Percentiles rank a stretch among this genome's conserved stretches.
Conservation (phyloP, 257 asterid genomes). For the Lithospermum erythrorhizon region DNA sequence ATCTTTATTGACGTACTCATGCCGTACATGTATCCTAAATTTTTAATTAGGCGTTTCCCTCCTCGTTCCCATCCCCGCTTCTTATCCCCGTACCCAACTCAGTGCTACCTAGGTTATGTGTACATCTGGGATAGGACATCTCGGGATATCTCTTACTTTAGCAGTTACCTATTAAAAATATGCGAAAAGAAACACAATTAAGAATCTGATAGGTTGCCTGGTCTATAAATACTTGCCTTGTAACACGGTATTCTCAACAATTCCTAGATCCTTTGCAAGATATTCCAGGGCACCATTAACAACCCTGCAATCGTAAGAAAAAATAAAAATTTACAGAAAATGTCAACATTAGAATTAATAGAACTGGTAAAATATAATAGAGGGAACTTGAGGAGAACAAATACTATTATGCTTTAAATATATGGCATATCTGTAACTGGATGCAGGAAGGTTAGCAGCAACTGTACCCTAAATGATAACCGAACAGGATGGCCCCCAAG, state of each 20-base stretch:
- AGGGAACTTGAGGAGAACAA: background rate
- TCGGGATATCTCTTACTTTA: too few species aligned
- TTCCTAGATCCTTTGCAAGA: slow-evolving; percentile 83
- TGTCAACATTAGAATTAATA: background rate
- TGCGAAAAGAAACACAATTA: slow-evolving; percentile 1
- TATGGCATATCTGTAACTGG: too few species aligned
- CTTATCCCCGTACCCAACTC: too few species aligned
- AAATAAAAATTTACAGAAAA: background rate
- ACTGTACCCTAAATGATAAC: slow-evolving; percentile 91
- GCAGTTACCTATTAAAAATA: background rate
- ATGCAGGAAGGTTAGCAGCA: background rate
- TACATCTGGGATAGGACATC: too few species aligned
- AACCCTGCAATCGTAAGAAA: slow-evolving; percentile 46
- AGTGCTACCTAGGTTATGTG: too few species aligned
- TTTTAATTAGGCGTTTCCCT: too few species aligned
- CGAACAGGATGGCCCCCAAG: slow-evolving; percentile 74
- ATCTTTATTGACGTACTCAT: too few species aligned
- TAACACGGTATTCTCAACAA: slow-evolving; percentile 56
- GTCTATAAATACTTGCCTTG: slow-evolving; percentile 52
- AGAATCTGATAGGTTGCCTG: background rate
- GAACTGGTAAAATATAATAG: background rate
- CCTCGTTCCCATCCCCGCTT: too few species aligned
- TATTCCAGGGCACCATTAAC: slow-evolving; percentile 93
- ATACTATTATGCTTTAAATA: background rate
- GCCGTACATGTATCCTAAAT: too few species aligned